These are phyloP conservation scores for Paralagenidium karlingii DNA, from an alignment of 352 stramenopile genomes.

Conservation along the genomic window DNA sequence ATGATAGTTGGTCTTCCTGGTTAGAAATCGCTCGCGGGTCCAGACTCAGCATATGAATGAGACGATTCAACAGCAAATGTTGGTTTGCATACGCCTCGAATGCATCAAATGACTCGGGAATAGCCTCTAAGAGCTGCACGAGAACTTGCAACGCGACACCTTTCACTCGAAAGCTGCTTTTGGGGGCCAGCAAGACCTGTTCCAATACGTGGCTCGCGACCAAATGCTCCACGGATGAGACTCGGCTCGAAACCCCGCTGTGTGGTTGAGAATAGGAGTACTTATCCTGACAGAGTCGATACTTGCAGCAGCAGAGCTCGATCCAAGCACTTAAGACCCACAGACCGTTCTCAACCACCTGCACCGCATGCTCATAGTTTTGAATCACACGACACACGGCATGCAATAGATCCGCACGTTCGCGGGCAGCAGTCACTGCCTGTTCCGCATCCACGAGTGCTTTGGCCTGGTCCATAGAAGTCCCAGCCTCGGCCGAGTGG, in stretches of 20 bases:
- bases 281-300: too few species aligned
- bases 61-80: constrained; percentile 51
- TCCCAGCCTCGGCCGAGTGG: too few species aligned
- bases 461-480: too few species aligned
- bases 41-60: constrained; percentile 41
- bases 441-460: too few species aligned
- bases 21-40: too few species aligned
- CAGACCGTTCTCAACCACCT: constrained; percentile 24
- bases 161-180: constrained; percentile 15
- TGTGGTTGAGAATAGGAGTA: too few species aligned
- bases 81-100: constrained; percentile 27
- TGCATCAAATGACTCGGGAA: constrained; percentile 25
- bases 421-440: too few species aligned
- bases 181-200: constrained; percentile 29
- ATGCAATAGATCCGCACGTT: constrained; percentile 19
- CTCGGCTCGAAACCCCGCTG: constrained; percentile 6
- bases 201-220: constrained; percentile 31
- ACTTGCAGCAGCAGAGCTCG: constrained; percentile 17
- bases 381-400: constrained; percentile 37
- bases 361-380: constrained; percentile 26
- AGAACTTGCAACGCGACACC: constrained; percentile 22
- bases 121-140: constrained; percentile 17
- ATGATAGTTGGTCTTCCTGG: too few species aligned
- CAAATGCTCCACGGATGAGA: constrained; percentile 17
- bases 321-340: constrained; percentile 30